Percentiles rank a stretch among this genome's conserved stretches.
Conservation (phyloP, 2,329 filamentous ascomycete species). For the Catunica adiposa region DNA sequence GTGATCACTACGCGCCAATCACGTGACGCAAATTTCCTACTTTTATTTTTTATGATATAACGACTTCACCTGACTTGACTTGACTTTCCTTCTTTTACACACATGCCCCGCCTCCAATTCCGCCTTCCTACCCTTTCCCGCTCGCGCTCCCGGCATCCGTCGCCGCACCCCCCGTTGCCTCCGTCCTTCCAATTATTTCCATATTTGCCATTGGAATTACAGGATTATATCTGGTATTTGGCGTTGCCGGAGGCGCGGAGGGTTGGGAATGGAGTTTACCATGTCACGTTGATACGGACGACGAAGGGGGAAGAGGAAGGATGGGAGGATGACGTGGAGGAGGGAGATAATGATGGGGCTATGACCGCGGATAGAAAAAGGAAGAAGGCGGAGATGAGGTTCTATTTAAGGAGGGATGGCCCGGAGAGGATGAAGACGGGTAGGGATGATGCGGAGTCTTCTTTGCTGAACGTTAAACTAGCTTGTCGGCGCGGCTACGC, state of each 20-base stretch:
- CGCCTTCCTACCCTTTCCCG: not conserved
- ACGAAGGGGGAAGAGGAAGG: not conserved
- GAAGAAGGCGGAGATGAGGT: not conserved
- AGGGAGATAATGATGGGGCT: not conserved
- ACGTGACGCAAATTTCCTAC: no score
- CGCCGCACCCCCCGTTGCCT: not conserved
- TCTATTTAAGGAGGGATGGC: conserved; percentile 10
- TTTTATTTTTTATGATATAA: not conserved
- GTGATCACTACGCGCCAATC: no score
- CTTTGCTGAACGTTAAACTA: conserved; percentile 1
- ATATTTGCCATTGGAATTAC: conserved; percentile 9
- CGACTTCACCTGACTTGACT: not conserved
- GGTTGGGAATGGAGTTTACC: conserved; percentile 6
- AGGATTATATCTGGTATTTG: conserved; percentile 10
- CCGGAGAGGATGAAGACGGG: conserved; percentile 5
- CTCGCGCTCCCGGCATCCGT: not conserved
- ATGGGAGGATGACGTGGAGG: not conserved
- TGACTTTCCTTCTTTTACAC: not conserved
- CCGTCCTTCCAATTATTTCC: conserved; percentile 6
- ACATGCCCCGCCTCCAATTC: not conserved
- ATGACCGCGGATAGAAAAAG: not conserved
- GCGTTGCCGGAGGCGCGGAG: not conserved
- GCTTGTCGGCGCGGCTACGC: conserved; percentile 3
- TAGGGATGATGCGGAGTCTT: not conserved
- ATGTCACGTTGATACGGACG: conserved; percentile 9